phyloP scores from a whole-genome alignment of 2,329 filamentous ascomycete species.

The Hypoxylon sp. region DNA sequence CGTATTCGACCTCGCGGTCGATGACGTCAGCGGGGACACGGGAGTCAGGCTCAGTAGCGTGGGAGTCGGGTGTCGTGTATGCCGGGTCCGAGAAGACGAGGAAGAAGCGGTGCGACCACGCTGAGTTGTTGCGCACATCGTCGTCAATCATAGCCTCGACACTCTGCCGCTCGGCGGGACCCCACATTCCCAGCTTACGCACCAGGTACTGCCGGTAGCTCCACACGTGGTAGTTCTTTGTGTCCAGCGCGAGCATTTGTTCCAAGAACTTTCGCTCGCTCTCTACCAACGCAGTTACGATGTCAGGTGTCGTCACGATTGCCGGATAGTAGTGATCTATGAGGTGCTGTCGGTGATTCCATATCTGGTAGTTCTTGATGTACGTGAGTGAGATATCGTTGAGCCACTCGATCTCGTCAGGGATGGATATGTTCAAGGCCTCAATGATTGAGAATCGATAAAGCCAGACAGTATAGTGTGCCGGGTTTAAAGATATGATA shows the following conservation, averaged over 20 bases:
- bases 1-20: constrained; percentile 81
- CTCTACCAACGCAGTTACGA: constrained; percentile 70
- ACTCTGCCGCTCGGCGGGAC: constrained; percentile 74
- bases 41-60: constrained; percentile 67
- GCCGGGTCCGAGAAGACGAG: constrained; percentile 80
- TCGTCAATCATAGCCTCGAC: constrained; percentile 80
- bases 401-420: constrained; percentile 86
- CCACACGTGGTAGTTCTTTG: constrained; percentile 99
- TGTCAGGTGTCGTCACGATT: constrained; percentile 71
- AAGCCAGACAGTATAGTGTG: constrained; percentile 98
- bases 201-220: constrained; percentile 86
- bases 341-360: constrained; percentile 80
- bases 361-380: constrained; percentile 99
- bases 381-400: constrained; percentile 85
- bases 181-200: constrained; percentile 72
- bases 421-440: constrained; percentile 74
- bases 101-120: constrained; percentile 98
- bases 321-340: constrained; percentile 70
- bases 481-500: constrained; percentile 93
- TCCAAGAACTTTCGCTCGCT: constrained; percentile 83
- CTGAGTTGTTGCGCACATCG: constrained; percentile 95
- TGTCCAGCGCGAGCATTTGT: constrained; percentile 85
- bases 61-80: constrained; percentile 62
- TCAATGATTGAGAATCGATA: constrained; percentile 88
- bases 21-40: constrained; percentile 74